A percentile compares a stretch with the other conserved stretches of the same genome.
Conservation (phyloP, 2,329 filamentous ascomycete genomes). For the Xylaria sp. region DNA sequence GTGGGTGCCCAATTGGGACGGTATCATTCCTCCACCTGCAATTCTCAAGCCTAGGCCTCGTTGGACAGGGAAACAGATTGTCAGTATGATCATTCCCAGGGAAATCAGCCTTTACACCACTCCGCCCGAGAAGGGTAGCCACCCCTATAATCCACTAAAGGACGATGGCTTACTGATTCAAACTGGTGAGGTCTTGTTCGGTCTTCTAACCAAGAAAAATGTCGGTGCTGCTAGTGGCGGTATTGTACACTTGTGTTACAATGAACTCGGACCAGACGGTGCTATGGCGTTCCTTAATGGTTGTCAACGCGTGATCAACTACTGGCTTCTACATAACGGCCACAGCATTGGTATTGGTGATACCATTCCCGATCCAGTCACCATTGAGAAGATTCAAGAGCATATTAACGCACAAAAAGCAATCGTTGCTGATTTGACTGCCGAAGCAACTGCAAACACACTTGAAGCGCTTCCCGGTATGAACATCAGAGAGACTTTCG, state of each 20-base stretch:
- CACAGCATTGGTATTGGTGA: slow-evolving; percentile 99
- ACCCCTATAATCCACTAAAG: slow-evolving; percentile 65
- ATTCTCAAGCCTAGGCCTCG: slow-evolving; percentile 91
- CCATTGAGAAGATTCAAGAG: slow-evolving; percentile 84
- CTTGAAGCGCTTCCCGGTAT: slow-evolving; percentile 96
- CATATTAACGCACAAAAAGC: slow-evolving; percentile 85
- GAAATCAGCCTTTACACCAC: slow-evolving; percentile 83
- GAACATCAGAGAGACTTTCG: slow-evolving; percentile 98
- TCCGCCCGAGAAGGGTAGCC: slow-evolving; percentile 55
- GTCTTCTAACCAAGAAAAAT: slow-evolving; percentile 90
- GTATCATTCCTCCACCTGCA: slow-evolving; percentile 90
- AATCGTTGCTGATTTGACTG: slow-evolving; percentile 80
- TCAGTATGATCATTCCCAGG: slow-evolving; percentile 89
- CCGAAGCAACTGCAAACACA: slow-evolving; percentile 81
- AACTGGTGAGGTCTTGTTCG: slow-evolving; percentile 88
- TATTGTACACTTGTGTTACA: slow-evolving; percentile 95
- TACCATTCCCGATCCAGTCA: slow-evolving; percentile 88
- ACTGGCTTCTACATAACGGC: slow-evolving; percentile 96
- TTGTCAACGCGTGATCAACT: slow-evolving; percentile 92
- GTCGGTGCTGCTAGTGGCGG: slow-evolving; percentile 90
- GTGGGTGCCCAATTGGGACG: slow-evolving; percentile 98
- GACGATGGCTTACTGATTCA: slow-evolving; percentile 87
- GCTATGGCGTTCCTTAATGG: slow-evolving; percentile 97
- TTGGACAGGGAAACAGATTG: slow-evolving; percentile 98
- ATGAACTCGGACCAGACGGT: slow-evolving; percentile 86